A percentile compares a stretch with the other conserved stretches of the same genome.
phyloP scores from a whole-genome alignment of 2,329 filamentous ascomycete genomes.

The Cyphellophora europaea region DNA sequence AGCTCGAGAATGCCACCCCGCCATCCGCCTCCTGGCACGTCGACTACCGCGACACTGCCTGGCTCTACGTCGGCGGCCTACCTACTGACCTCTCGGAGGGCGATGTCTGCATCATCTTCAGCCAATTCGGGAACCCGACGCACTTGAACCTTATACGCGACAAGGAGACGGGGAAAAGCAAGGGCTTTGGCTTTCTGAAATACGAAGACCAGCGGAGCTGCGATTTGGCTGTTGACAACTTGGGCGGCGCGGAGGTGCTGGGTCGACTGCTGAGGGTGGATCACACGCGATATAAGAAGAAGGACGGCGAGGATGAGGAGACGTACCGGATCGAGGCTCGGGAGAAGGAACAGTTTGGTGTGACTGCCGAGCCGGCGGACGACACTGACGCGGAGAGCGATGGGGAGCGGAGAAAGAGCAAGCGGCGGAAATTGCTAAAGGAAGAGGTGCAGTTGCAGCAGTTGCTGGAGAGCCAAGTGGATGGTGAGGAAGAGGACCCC shows the following conservation, averaged over 20 bases:
- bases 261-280: constrained; percentile 79
- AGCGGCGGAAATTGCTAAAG: constrained; percentile 47
- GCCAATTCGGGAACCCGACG: constrained; percentile 89
- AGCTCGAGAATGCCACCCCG: constrained; percentile 82
- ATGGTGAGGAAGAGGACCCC: constrained; percentile 90
- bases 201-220: constrained; percentile 97
- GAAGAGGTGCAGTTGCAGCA: constrained; percentile 74
- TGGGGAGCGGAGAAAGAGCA: constrained; percentile 29
- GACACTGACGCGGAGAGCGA: constrained; percentile 25
- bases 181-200: constrained; percentile 92
- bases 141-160: constrained; percentile 88
- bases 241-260: constrained; percentile 75
- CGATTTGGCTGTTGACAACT: constrained; percentile 90
- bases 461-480: constrained; percentile 48
- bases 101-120: constrained; percentile 93
- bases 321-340: constrained; percentile 42
- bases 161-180: constrained; percentile 91
- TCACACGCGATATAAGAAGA: constrained; percentile 82
- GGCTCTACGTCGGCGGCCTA: constrained; percentile 89
- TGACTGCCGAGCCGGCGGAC: constrained; percentile 24
- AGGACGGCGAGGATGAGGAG: constrained; percentile 51
- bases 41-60: constrained; percentile 96
- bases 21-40: constrained; percentile 91
- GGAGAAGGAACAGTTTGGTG: constrained; percentile 26
- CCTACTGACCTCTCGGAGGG: constrained; percentile 90